Evolutionary conservation across 2,329 filamentous ascomycete species (phyloP), one percentile per base, ranked within the genome.

Genomic region (Aspergillus viridinutans): DNA sequence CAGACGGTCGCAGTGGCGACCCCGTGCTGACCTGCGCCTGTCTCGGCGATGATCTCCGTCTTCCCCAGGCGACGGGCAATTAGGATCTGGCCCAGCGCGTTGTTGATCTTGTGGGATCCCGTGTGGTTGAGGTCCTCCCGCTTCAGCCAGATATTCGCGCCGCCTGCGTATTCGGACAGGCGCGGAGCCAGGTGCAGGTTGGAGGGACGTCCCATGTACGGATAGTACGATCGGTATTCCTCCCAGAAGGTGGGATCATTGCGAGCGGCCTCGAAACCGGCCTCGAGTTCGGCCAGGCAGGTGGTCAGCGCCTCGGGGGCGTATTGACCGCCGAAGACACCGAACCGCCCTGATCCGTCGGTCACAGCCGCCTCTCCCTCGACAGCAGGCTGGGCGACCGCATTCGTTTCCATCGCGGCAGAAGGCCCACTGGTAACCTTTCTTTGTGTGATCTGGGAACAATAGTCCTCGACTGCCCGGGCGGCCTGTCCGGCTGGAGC

Each of bases 101-200:
- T 97, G 80, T 97, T 97, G 81, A 97, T 97, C 83, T 97, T 97
- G 82, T 97, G 93, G 59, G 89, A 93, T 62, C 93, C 94, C 5
- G 93, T 97, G 71, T 97, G 93, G 76, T 97, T 97, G 57, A 97
- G 79, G 71, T 97, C 93, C 76, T 97, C 94, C 64, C 94, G 86
- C 82, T 97, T 97, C 60, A 99, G 79, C 88, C 93, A 99, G 78
- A 99, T 96, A 67, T 90, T 94, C 40, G 93, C 93, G 55, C 93
- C 94, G 26, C 90, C 90, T 43, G 90, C 92, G 69, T 92, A 79
- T 70, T 92, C 87, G 0, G 92, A 96, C 58, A 97, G 79, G 45
- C 92, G 86, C 61, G 92, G 85, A 0, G 93, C 93, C 53, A 90
- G 78, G 76, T 97, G 93, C 49, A 97, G 80, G 60, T 92, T 90